Evolutionary conservation across 257 asterid species (phyloP).

Genomic region (Paraleonurus japonicus): DNA sequence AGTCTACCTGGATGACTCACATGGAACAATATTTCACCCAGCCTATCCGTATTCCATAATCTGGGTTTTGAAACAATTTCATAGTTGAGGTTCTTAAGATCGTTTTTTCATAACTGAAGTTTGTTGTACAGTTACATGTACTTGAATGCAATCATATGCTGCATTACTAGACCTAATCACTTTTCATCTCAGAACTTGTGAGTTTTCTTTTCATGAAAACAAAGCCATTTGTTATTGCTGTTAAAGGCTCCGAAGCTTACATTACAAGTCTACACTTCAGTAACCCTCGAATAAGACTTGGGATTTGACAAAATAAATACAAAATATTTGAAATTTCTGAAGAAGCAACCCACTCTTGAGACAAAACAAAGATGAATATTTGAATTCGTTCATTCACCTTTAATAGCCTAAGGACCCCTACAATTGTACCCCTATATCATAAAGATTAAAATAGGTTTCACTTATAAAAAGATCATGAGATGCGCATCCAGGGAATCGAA

Average conservation of each 20-base stretch:
- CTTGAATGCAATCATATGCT: not conserved
- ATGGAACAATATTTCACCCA: no score
- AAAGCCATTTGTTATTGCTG: not conserved
- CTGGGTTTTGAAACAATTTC: not conserved
- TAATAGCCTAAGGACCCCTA: no score
- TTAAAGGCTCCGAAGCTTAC: not conserved
- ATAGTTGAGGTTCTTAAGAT: not conserved
- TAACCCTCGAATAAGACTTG: not conserved
- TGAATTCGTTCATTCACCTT: no score
- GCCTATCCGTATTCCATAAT: no score
- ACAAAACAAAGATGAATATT: not conserved
- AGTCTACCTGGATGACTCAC: not conserved
- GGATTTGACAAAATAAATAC: not conserved
- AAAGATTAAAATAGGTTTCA: no score
- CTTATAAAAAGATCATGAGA: no score
- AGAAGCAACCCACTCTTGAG: not conserved
- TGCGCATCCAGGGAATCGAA: constrained; percentile 99
- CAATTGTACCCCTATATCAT: no score
- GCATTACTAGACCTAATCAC: not conserved
- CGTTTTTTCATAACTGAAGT: not conserved
- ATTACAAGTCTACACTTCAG: not conserved
- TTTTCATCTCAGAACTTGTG: not conserved
- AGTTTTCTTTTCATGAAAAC: not conserved
- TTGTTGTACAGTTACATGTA: not conserved
- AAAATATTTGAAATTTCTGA: no score